phyloP scores from a whole-genome alignment of 495 filamentous ascomycete species.

The Daldinia caldariorum region DNA sequence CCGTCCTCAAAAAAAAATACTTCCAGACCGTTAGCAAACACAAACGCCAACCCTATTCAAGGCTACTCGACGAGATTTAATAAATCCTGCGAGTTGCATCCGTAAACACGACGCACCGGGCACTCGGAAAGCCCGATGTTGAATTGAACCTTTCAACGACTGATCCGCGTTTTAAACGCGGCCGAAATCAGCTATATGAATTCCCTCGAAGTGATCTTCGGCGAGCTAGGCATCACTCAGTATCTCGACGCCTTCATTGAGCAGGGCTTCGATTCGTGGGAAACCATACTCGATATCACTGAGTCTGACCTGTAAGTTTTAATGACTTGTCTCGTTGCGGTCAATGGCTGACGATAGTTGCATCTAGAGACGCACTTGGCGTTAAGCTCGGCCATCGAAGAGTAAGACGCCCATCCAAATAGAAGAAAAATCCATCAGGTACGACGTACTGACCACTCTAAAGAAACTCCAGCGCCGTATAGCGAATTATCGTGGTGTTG shows the following conservation, averaged over 20 bases:
- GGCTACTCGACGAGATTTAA: slow-evolving; percentile 13
- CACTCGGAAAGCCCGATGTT: slow-evolving; percentile 33
- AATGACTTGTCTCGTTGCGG: background rate
- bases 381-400: slow-evolving; percentile 83
- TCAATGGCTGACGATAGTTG: slow-evolving; percentile 30
- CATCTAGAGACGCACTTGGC: slow-evolving; percentile 67
- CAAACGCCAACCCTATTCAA: slow-evolving; percentile 12
- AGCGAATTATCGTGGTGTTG: slow-evolving; percentile 66
- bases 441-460: slow-evolving; percentile 26
- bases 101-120: slow-evolving; percentile 15
- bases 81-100: slow-evolving; percentile 9
- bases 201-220: slow-evolving; percentile 66
- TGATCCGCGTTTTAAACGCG: slow-evolving; percentile 44
- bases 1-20: background rate
- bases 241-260: slow-evolving; percentile 75
- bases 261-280: slow-evolving; percentile 84
- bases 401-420: slow-evolving; percentile 56
- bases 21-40: slow-evolving; percentile 3
- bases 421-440: background rate
- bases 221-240: slow-evolving; percentile 76
- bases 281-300: slow-evolving; percentile 79
- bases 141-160: slow-evolving; percentile 29
- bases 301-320: slow-evolving; percentile 77
- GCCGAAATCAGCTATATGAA: slow-evolving; percentile 49
- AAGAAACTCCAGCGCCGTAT: slow-evolving; percentile 64